Conservation (phyloP, 441 rosid genomes). For the Hura crepitans region DNA sequence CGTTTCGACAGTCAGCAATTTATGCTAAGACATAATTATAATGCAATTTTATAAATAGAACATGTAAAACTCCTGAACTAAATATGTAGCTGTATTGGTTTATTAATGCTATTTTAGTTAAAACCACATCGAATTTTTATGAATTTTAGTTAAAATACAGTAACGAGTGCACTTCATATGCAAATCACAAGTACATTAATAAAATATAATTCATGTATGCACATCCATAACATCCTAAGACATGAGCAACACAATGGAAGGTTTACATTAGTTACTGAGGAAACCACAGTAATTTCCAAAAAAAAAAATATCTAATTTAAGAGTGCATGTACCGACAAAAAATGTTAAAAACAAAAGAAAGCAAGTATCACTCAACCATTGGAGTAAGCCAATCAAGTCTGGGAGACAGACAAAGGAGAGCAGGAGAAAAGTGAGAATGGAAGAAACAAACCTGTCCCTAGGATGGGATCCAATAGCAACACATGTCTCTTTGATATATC, state of each 20-base stretch:
- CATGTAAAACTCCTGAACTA: neutral
- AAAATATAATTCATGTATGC: neutral
- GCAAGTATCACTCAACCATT: neutral
- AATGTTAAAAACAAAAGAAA: neutral
- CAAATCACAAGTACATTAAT: no score
- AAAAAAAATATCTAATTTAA: neutral
- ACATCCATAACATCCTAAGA: neutral
- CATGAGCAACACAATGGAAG: neutral
- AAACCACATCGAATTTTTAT: no score
- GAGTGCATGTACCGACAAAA: neutral
- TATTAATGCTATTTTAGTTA: no score
- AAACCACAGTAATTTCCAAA: neutral
- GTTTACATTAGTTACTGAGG: neutral
- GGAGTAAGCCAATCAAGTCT: neutral
- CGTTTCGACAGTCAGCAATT: neutral
- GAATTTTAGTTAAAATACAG: no score
- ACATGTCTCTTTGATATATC: constrained; percentile 95
- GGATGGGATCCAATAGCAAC: constrained; percentile 82
- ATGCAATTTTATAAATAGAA: neutral
- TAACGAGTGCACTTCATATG: no score
- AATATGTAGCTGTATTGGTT: neutral
- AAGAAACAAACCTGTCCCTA: constrained; percentile 75
- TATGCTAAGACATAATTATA: neutral
- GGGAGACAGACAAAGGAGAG: neutral
- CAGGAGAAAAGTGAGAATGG: neutral